A percentile compares a stretch with the other conserved stretches of the same genome.
These are phyloP conservation scores for Castanea mollissima DNA, from an alignment of 306 rosid genomes.

Conservation along the genomic window DNA sequence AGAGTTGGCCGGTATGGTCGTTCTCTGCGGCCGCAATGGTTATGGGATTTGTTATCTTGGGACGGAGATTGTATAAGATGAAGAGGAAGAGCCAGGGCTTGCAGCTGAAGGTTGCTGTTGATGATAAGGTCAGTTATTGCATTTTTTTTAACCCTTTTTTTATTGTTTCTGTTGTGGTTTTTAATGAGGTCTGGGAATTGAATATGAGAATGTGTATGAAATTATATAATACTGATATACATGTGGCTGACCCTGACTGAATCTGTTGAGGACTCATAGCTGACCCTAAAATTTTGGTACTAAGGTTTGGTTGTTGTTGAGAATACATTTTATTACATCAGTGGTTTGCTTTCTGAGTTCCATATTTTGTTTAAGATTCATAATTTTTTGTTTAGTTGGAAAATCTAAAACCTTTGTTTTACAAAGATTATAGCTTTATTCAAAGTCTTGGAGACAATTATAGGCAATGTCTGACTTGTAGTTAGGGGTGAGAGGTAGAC, in stretches of 20 bases:
- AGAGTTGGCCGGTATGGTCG: constrained; percentile 73
- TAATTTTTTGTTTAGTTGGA: no score
- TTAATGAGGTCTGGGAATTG: not conserved
- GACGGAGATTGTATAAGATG: constrained; percentile 68
- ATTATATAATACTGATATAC: not conserved
- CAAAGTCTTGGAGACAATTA: not conserved
- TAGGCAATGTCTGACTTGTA: not conserved
- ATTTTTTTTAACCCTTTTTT: not conserved
- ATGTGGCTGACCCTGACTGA: no score
- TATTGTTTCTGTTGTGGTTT: not conserved
- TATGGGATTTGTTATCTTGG: constrained; percentile 67
- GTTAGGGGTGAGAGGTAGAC: not conserved
- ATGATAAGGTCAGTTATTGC: constrained; percentile 75
- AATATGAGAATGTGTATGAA: not conserved
- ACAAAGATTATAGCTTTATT: not conserved
- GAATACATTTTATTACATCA: no score
- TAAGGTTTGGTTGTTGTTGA: no score
- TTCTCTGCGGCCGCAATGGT: constrained; percentile 79
- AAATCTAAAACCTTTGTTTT: no score
- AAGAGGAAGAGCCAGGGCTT: constrained; percentile 70
- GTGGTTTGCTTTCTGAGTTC: not conserved
- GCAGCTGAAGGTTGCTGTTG: constrained; percentile 80
- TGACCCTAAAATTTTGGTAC: no score
- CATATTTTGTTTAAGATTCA: not conserved
- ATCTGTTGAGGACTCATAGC: not conserved